Base-by-base conservation (phyloP, 1,139 yeast genomes). In the Candida glucosophila region DNA sequence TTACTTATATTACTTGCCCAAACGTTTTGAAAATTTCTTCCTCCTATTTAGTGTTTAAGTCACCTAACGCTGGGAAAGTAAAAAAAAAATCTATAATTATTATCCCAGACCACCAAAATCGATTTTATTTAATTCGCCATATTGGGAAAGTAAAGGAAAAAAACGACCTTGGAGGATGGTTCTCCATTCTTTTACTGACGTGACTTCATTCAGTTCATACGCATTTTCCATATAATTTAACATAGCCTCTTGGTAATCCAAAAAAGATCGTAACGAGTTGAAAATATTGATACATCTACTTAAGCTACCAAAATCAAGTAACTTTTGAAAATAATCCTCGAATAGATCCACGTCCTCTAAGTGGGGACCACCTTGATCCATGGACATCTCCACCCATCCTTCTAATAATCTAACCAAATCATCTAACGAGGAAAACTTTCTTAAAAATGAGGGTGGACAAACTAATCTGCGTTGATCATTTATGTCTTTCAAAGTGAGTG, bases 331-430 rank as follows among this genome's bases (percentile, higher is more conserved):
- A 34, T 55, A 59, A 1, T 31, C 33, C 1, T 34, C 43, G 31
- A 73, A 68, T 8, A 61, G 39, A 2, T 38, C 36, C 3, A 74
- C 49, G 40, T 79, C 90, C 18, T 67, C 77, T 3, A 39, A 41
- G 39, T 74, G 77, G 0, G 88, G 86, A 0, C 81, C 80, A 16
- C 52, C 53, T 16, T 51, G 56, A n/a, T 47, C 35, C 4, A 62
- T 30, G 0, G 77, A 60, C 23, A 51, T 48, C 4, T 34, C 33
- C 0, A 77, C 54, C 88, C 88, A 78, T 1, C 51, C 45, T 3
- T 47, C 41, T 4, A 77, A 28, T 29, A 61, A 42, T 2, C 30
- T 19, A 18, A 55, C 50, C 20, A 76, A 47, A 4, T 63, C 62
- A 7, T 42, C 40, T 11, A 54, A 52, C 2, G 57, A 40, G 1